A percentile compares a stretch with the other conserved stretches of the same genome.
These are phyloP conservation scores for Anacardium occidentale DNA, from an alignment of 345 rosid species.

Conservation along the genomic window DNA sequence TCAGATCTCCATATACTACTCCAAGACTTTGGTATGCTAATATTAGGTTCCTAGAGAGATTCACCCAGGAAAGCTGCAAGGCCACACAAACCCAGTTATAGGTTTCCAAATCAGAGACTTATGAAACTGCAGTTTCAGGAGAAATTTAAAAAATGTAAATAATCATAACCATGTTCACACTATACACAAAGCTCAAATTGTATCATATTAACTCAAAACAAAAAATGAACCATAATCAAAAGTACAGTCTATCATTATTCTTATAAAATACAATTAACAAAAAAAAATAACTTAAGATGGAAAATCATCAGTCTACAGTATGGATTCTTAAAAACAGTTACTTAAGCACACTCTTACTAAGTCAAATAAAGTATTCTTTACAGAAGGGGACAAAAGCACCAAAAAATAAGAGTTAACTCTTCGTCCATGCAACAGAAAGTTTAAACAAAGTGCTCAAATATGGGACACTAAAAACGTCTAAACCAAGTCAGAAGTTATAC, in stretches of 20 bases:
- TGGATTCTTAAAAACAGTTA: neutral
- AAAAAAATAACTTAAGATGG: neutral
- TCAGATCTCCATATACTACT: constrained; percentile 79
- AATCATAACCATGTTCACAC: neutral
- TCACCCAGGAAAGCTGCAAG: constrained; percentile 72
- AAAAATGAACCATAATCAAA: neutral
- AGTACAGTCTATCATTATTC: neutral
- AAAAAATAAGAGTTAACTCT: neutral
- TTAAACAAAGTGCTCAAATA: neutral
- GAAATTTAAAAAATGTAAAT: neutral
- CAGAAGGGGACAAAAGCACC: neutral
- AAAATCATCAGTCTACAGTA: neutral
- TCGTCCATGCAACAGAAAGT: neutral
- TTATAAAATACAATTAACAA: neutral
- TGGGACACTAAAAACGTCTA: neutral
- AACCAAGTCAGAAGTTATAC: neutral
- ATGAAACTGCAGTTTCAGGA: neutral
- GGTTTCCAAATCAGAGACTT: neutral
- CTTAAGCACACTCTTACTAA: too few relatives aligned
- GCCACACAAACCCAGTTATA: constrained; percentile 17
- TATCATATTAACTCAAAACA: neutral
- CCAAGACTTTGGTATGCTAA: constrained; percentile 93
- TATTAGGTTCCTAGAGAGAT: constrained; percentile 56
- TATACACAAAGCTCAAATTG: neutral
- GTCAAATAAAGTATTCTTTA: neutral